Percentiles rank a stretch among this genome's conserved stretches.
Conservation (phyloP, 345 rosid genomes). For the Heritiera fomes region DNA sequence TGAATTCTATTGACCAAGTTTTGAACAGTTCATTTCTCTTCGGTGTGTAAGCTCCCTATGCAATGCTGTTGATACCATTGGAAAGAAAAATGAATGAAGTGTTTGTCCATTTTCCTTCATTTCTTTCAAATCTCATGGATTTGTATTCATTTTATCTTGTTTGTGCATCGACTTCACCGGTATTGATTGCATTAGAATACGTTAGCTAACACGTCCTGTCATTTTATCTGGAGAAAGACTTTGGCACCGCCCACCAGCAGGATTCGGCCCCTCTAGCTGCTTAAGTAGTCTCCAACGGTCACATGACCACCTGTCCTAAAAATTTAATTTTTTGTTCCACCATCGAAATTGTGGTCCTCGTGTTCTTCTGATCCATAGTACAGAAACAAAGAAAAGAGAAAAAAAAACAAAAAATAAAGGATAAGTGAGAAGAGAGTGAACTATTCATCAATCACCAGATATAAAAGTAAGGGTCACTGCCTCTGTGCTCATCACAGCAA, state of each 20-base stretch:
- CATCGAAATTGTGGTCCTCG: conserved; percentile 10
- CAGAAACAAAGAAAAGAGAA: no score
- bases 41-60: neutral
- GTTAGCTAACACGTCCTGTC: neutral
- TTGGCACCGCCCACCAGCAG: no score
- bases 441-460: no score
- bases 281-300: conserved; percentile 4
- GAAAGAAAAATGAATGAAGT: neutral
- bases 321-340: neutral
- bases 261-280: no score
- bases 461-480: no score
- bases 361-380: no score
- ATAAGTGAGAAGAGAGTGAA: no score
- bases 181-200: neutral
- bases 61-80: conserved; percentile 6
- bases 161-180: neutral
- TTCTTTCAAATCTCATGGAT: neutral
- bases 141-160: neutral
- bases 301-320: neutral
- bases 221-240: neutral
- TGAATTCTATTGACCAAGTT: neutral
- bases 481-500: no score
- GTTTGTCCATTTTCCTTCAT: neutral
- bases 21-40: conserved; percentile 12
- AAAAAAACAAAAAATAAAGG: no score